Percentiles rank a stretch among this genome's conserved stretches.
phyloP scores from a whole-genome alignment of 192 early-diverging fungal species.

The Linnemannia hyalina region DNA sequence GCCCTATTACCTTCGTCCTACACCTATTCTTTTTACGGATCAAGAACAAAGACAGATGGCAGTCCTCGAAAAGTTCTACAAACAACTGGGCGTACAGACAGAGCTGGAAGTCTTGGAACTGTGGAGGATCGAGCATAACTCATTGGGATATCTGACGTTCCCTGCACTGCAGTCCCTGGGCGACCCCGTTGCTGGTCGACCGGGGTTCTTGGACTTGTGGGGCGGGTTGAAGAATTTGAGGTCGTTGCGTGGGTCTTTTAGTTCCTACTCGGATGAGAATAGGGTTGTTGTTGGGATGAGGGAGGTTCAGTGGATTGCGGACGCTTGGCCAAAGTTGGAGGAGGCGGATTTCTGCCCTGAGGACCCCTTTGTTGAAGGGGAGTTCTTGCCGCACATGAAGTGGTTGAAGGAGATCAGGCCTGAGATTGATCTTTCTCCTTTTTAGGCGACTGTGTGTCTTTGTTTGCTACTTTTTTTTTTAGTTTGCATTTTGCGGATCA shows the following conservation, averaged over 20 bases:
- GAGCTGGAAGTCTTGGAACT: neutral
- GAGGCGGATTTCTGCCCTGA: neutral
- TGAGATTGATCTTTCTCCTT: neutral
- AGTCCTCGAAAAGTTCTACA: neutral
- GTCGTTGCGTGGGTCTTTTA: neutral
- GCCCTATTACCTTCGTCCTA: neutral
- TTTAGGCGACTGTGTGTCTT: neutral
- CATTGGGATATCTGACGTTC: neutral
- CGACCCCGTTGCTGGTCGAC: neutral
- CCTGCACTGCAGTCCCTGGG: neutral
- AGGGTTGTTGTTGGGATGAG: neutral
- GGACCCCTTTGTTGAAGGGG: neutral
- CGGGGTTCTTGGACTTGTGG: neutral
- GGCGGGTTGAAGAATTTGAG: neutral
- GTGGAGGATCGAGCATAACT: neutral
- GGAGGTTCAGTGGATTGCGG: neutral
- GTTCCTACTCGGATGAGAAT: neutral
- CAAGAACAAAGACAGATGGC: neutral
- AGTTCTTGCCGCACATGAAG: neutral
- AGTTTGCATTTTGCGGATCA: too few species aligned
- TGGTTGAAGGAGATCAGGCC: neutral
- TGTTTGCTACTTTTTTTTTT: too few species aligned
- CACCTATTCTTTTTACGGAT: neutral
- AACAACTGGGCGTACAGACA: neutral
- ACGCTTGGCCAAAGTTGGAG: neutral